Conservation (phyloP, 345 rosid genomes). For the Rhizophora mangle region DNA sequence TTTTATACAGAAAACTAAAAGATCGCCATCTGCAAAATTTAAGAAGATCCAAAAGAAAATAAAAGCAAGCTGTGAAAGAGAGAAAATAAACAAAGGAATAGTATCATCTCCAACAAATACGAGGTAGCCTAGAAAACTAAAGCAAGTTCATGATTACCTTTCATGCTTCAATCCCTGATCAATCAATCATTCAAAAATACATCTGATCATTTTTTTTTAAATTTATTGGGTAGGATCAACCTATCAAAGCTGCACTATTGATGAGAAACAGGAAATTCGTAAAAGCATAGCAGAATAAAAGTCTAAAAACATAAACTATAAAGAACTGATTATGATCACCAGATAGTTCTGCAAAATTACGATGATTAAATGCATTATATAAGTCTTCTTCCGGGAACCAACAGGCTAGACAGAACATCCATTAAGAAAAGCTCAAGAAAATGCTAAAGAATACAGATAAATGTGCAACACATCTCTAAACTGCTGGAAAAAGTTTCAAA, state of each 20-base stretch:
- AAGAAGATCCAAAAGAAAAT: neutral
- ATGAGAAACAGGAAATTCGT: slow-evolving; percentile 17
- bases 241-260: slow-evolving; percentile 9
- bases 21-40: too few relatives aligned
- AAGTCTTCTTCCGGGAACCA: too few relatives aligned
- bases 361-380: too few relatives aligned
- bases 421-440: too few relatives aligned
- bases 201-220: neutral
- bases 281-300: slow-evolving; percentile 15
- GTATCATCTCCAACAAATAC: neutral
- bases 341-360: neutral
- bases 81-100: neutral
- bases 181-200: slow-evolving; percentile 5
- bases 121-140: neutral
- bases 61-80: neutral
- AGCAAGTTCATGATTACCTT: slow-evolving; percentile 13
- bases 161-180: slow-evolving; percentile 7
- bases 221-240: neutral
- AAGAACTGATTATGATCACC: slow-evolving; percentile 16
- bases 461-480: too few relatives aligned
- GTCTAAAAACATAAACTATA: slow-evolving; percentile 19
- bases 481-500: too few relatives aligned
- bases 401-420: too few relatives aligned
- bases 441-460: too few relatives aligned
- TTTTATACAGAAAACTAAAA: neutral